Base-by-base conservation (phyloP, 169 alveolate genomes). In the Plasmodium billcollinsi region DNA sequence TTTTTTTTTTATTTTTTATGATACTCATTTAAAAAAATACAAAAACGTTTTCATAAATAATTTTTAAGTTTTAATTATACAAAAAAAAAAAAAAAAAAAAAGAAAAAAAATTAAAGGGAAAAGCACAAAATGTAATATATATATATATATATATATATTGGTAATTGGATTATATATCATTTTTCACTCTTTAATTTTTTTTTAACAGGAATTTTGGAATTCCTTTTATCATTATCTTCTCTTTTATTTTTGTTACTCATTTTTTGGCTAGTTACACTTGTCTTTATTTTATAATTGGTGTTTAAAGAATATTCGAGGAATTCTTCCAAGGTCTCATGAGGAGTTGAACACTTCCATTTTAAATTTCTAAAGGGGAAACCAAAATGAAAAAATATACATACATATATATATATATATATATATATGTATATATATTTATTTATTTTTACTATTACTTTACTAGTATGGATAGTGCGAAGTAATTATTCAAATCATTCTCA, bases 301-400 rank as follows among this genome's bases (percentile, higher is more conserved):
- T 63, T 47, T 43, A 71, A 72, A 12, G 91, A 69, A 11, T 20
- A 62, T n/a, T 56, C 74, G 8, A 83, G 15, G 59, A 83, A 83
- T 21, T 83, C 85, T 4, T 83, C 91, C 8, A 69, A 33, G 21
- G 91, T 83, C 15, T 49, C 50, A 0, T 83, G 91, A 24, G 91
- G 73, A 58, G 91, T 83, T 18, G 67, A 45, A 54, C 67, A 83
- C 20, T 47, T 70, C 91, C 91, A 83, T 52, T 56, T 69, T 69
- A 83, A 43, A 52, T 83, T 83, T 50, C 71, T 73, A 33, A 26
- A 24, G 8, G 12, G 43, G 15, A 73, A 58, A 73, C 15, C 39
- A 45, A 70, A 45, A 69, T 0, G n/a, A 45, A 45, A 15, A 61
- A 20, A 61, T 21, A 61, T 21, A 61, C 29, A 61, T 21, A 18